Conservation (phyloP, 768 basidiomycete species). For the Boletus subcaerulescens region DNA sequence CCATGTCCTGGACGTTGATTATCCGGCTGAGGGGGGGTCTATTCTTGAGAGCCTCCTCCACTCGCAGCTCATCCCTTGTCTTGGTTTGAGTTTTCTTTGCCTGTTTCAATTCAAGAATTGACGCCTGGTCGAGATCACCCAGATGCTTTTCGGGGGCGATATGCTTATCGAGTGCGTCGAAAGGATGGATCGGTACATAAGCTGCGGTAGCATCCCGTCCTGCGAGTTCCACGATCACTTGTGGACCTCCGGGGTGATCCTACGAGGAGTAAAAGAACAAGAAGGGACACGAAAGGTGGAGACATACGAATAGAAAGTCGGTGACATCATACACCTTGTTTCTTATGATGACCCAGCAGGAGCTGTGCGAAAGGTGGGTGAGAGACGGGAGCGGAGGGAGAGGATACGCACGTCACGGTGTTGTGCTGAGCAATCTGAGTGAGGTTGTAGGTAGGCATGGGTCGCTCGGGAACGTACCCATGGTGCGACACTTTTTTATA, state of each 20-base stretch:
- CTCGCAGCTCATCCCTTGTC: constrained; percentile 69
- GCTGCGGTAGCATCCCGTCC: constrained; percentile 80
- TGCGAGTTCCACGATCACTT: constrained; percentile 79
- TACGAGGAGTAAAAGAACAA: constrained; percentile 23
- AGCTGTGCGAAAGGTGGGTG: constrained; percentile 39
- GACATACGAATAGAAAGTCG: constrained; percentile 62
- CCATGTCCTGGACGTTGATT: constrained; percentile 77
- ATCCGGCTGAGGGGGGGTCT: constrained; percentile 69
- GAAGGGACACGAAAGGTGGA: background rate
- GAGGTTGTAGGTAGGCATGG: constrained; percentile 44
- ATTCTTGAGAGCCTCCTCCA: constrained; percentile 55
- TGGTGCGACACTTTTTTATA: background rate
- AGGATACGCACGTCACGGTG: constrained; percentile 41
- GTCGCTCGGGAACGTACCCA: background rate
- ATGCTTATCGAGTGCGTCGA: constrained; percentile 72
- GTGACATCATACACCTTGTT: constrained; percentile 86
- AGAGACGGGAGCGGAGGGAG: background rate
- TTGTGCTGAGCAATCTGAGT: constrained; percentile 62
- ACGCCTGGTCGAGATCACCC: constrained; percentile 55
- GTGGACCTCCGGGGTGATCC: constrained; percentile 80
- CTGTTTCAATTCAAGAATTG: constrained; percentile 37
- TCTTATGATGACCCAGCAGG: constrained; percentile 83
- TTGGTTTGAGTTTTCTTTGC: constrained; percentile 42
- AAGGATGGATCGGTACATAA: constrained; percentile 83
- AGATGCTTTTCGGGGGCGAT: constrained; percentile 70